phyloP scores from a whole-genome alignment of 805 yeast genomes.

The Ogataea corticis region DNA sequence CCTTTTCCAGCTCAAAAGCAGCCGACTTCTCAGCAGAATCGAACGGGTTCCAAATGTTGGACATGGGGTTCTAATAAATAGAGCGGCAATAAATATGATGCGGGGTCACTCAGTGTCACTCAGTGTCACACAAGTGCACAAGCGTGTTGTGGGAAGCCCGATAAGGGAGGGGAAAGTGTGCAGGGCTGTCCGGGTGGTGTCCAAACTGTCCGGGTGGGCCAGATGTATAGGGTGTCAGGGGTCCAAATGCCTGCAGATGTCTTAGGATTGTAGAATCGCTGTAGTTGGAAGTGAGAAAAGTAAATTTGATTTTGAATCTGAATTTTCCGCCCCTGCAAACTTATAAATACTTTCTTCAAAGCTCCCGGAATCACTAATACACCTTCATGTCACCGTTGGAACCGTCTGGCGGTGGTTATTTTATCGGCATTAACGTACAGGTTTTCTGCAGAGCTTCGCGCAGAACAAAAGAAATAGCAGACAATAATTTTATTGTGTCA shows the following conservation, averaged over 20 bases:
- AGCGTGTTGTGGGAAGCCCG: background rate
- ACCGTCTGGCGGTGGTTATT: background rate
- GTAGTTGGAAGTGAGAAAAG: too few species aligned
- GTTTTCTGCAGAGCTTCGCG: background rate
- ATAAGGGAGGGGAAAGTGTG: too few species aligned
- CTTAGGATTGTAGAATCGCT: too few species aligned
- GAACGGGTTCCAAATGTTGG: slow-evolving; percentile 20
- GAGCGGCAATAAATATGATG: background rate
- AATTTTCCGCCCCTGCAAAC: too few species aligned
- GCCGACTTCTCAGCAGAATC: slow-evolving; percentile 10
- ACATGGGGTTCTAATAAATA: slow-evolving; percentile 12
- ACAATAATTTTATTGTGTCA: slow-evolving; percentile 4
- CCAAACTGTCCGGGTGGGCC: too few species aligned
- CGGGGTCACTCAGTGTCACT: background rate
- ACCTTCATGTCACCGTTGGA: background rate
- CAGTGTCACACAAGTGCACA: background rate
- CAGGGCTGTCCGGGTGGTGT: too few species aligned
- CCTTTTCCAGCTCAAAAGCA: slow-evolving; percentile 12
- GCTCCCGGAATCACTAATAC: too few species aligned
- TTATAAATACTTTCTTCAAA: too few species aligned
- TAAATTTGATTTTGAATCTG: too few species aligned
- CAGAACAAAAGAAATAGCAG: background rate
- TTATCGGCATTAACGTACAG: slow-evolving; percentile 18
- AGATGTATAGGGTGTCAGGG: too few species aligned
- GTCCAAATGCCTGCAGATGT: too few species aligned